phyloP scores from a whole-genome alignment of 176 grass and related monocot genomes.

The Musa troglodytarum region DNA sequence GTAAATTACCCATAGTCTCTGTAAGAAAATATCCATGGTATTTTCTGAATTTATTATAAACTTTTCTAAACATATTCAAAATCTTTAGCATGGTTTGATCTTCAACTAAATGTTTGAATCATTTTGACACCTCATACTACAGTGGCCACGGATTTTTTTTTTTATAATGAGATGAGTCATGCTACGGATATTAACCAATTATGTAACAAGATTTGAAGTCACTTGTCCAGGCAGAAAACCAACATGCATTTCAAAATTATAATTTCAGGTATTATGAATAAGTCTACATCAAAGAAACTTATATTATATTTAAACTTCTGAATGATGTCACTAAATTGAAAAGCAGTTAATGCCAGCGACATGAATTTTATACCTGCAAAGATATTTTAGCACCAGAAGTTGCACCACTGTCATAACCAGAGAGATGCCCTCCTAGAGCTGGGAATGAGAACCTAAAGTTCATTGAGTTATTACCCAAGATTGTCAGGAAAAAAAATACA shows the following conservation, averaged over 20 bases:
- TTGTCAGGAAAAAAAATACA: too few relatives aligned
- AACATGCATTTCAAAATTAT: not conserved
- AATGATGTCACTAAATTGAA: not conserved
- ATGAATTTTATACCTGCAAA: constrained; percentile 37
- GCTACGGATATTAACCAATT: not conserved
- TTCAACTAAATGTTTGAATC: too few relatives aligned
- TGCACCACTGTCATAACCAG: constrained; percentile 85
- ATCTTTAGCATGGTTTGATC: too few relatives aligned
- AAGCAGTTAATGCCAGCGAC: too few relatives aligned
- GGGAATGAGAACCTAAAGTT: constrained; percentile 71
- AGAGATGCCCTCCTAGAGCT: constrained; percentile 72
- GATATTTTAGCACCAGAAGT: constrained; percentile 79
- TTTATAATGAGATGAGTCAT: not conserved
- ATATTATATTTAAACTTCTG: not conserved
- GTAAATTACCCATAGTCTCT: too few relatives aligned
- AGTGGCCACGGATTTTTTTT: too few relatives aligned
- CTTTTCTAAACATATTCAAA: too few relatives aligned
- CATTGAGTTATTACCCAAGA: not conserved
- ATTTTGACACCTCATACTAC: too few relatives aligned
- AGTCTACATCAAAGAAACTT: not conserved
- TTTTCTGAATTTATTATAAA: too few relatives aligned
- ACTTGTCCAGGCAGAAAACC: not conserved
- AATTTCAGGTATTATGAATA: not conserved
- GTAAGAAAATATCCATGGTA: too few relatives aligned
- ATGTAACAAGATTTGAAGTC: too few relatives aligned